Base-by-base conservation (phyloP, 306 rosid species). In the Glycyrrhiza uralensis region DNA sequence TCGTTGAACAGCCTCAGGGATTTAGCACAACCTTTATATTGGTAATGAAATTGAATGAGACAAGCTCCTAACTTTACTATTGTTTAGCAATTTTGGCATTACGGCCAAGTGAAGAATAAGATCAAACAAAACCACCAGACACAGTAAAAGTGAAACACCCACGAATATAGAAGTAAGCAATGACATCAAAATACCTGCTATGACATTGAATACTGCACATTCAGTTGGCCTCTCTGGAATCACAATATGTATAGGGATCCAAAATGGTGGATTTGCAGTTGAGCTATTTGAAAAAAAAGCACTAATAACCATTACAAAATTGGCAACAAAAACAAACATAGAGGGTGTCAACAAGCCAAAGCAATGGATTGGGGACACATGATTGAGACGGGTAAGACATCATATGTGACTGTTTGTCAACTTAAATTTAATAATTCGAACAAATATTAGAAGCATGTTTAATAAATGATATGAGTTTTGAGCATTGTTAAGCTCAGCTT, bases 191-290 rank as follows among this genome's bases (percentile, higher is more conserved):
- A 55, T 93, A 93, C 98, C 98, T 79, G 97, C 98, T 51, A 78
- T 84, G 81, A 91, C 94, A 79, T 89, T 91, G 79, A 93, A 86
- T 57, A 85, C 92, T 36, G 89, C 91, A 75, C 89, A 87, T 83
- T 93, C 98, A 24, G 98, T 93, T 3, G 98, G 97, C 67, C 98
- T 85, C 87, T 93, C 98, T 20, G 98, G 98, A 77, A 87, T 87
- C 80, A 93, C 94, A 64, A 89, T 85, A 62, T 91, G 94, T 72
- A 93, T 82, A 38, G 98, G 98, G 79, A 89, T 93, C 98, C 98
- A 93, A 89, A 93, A 93, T 70, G 97, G 91, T 51, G 97, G 81
- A 66, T 79, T 91, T 42, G 85, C 83, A 63, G 81, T 87, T 63
- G 97, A 91, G 79, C 98, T 93, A 50, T 74, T 60, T n/a, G 54